Conservation (phyloP, 1,139 yeast species). For the Yamadazyma conglobata region DNA sequence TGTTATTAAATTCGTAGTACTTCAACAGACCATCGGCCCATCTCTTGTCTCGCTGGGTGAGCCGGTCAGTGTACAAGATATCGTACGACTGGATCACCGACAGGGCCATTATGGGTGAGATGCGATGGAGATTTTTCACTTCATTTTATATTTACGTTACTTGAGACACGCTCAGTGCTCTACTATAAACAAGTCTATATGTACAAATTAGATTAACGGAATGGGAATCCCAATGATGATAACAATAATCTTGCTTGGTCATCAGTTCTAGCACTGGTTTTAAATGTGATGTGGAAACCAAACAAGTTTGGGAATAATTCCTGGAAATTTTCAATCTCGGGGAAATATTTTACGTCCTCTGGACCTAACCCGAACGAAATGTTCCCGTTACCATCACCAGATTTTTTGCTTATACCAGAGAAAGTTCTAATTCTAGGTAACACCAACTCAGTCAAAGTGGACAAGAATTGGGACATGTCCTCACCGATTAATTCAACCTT, state of each 20-base stretch:
- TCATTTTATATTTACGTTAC: too few relatives aligned
- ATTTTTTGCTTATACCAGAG: slow-evolving; percentile 65
- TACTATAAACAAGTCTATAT: slow-evolving; percentile 8
- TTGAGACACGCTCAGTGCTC: too few relatives aligned
- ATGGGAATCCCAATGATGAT: slow-evolving; percentile 82
- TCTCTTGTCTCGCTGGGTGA: slow-evolving; percentile 47
- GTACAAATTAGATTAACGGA: slow-evolving; percentile 26
- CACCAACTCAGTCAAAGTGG: slow-evolving; percentile 87
- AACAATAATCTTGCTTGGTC: slow-evolving; percentile 85
- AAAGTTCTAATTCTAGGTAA: slow-evolving; percentile 91
- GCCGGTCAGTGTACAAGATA: slow-evolving; percentile 40
- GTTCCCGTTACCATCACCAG: slow-evolving; percentile 87
- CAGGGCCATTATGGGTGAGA: slow-evolving; percentile 1
- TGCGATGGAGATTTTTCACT: too few relatives aligned
- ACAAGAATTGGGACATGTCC: slow-evolving; percentile 80
- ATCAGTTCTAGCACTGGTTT: slow-evolving; percentile 88
- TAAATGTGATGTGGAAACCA: slow-evolving; percentile 83
- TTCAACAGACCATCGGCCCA: slow-evolving; percentile 55
- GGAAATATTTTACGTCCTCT: slow-evolving; percentile 78
- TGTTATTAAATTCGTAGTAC: slow-evolving; percentile 47
- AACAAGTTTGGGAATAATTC: slow-evolving; percentile 86
- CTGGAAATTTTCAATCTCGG: slow-evolving; percentile 88
- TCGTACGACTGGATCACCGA: slow-evolving; percentile 13
- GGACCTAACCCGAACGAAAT: slow-evolving; percentile 80
- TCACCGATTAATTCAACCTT: slow-evolving; percentile 74